Conservation (phyloP, 805 yeast genomes). For the Lipomyces chichibuensis region DNA sequence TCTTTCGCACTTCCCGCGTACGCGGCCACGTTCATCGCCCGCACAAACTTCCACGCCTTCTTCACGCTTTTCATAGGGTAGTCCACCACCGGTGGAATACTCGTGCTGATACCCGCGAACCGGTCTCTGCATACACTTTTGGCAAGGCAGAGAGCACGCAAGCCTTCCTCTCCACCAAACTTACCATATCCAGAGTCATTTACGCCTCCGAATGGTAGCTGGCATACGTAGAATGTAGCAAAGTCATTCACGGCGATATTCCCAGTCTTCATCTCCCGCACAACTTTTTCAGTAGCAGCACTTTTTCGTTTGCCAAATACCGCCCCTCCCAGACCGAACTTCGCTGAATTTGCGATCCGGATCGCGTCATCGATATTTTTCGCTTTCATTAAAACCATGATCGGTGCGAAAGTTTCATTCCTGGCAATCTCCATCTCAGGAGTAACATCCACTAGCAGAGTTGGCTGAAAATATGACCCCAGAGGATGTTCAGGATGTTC, state of each 20-base stretch:
- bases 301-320: slow-evolving; percentile 68
- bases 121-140: slow-evolving; percentile 87
- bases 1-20: slow-evolving; percentile 71
- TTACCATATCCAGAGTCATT: slow-evolving; percentile 95
- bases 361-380: slow-evolving; percentile 67
- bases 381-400: slow-evolving; percentile 79
- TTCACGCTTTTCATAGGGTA: slow-evolving; percentile 83
- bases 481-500: slow-evolving; percentile 91
- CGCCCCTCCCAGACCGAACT: slow-evolving; percentile 89
- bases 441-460: slow-evolving; percentile 80
- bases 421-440: slow-evolving; percentile 77
- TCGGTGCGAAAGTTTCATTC: slow-evolving; percentile 94
- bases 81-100: slow-evolving; percentile 88
- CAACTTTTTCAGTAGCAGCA: slow-evolving; percentile 61
- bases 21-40: slow-evolving; percentile 79
- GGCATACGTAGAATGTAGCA: slow-evolving; percentile 92
- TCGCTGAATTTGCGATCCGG: slow-evolving; percentile 76
- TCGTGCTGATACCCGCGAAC: slow-evolving; percentile 68
- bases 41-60: slow-evolving; percentile 87
- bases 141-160: slow-evolving; percentile 83
- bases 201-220: slow-evolving; percentile 95
- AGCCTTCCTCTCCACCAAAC: slow-evolving; percentile 97
- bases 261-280: slow-evolving; percentile 71
- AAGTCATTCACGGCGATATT: slow-evolving; percentile 97
- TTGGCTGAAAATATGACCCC: slow-evolving; percentile 92